Evolutionary conservation across 441 rosid species (phyloP).

Genomic region (Populus trichocarpa): DNA sequence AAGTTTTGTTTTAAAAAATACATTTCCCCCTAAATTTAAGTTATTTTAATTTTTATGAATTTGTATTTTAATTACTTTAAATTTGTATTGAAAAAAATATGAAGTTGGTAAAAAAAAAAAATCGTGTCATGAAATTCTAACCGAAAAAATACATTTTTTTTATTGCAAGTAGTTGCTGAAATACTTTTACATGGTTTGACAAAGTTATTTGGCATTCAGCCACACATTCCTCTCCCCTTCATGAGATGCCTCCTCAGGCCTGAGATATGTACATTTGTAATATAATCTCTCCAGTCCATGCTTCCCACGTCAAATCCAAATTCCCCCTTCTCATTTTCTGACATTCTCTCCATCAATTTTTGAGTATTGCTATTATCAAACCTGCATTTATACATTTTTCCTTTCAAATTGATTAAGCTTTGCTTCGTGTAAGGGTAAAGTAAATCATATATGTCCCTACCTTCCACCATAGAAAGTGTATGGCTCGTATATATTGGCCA

Average conservation of each 20-base stretch:
- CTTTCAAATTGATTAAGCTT: not conserved
- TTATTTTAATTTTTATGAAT: too few relatives aligned
- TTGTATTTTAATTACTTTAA: too few relatives aligned
- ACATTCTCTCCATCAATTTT: conserved; percentile 70
- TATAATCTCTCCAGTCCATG: conserved; percentile 78
- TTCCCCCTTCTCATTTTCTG: conserved; percentile 61
- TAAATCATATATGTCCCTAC: conserved; percentile 22
- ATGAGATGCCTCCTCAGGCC: conserved; percentile 78
- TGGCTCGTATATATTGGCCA: conserved; percentile 80
- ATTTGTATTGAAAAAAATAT: too few relatives aligned
- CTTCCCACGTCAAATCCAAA: conserved; percentile 73
- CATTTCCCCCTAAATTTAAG: too few relatives aligned
- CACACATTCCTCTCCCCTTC: conserved; percentile 48
- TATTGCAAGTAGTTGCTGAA: conserved; percentile 8
- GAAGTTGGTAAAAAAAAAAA: too few relatives aligned
- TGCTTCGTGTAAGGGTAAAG: not conserved
- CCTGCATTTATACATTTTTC: conserved; percentile 29
- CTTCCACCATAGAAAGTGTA: conserved; percentile 90
- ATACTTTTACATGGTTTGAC: not conserved
- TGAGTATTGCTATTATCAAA: conserved; percentile 82
- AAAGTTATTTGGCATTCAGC: not conserved
- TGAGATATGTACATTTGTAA: conserved; percentile 78
- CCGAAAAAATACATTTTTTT: not conserved
- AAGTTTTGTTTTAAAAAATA: too few relatives aligned
- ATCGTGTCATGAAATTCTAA: too few relatives aligned